Evolutionary conservation across 148 eudicot species (phyloP).

Genomic region (Oxyria digyna): DNA sequence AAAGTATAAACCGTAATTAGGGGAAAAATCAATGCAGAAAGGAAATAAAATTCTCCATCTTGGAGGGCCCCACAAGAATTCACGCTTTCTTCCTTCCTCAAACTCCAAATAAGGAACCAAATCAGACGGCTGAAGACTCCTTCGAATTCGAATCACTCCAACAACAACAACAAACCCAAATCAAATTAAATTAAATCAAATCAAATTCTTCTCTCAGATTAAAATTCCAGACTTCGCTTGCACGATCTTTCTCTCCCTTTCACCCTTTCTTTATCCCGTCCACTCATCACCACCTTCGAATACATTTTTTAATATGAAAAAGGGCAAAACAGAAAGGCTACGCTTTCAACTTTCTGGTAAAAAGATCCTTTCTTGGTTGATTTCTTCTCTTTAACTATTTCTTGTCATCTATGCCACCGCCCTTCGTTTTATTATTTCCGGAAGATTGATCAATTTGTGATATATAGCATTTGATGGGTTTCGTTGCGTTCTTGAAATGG

Average conservation of each 20-base stretch:
- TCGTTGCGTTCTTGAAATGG: not conserved
- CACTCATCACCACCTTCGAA: not conserved
- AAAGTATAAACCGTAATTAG: too few species aligned
- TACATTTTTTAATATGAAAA: not conserved
- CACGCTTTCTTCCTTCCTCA: not conserved
- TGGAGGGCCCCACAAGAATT: not conserved
- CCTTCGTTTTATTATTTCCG: not conserved
- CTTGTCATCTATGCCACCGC: not conserved
- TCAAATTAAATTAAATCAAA: not conserved
- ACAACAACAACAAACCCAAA: not conserved
- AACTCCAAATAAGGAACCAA: not conserved
- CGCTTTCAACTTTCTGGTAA: not conserved
- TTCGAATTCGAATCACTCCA: not conserved
- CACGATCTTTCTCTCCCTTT: conserved; percentile 3
- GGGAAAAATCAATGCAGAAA: too few species aligned
- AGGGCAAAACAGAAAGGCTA: not conserved
- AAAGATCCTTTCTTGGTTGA: not conserved
- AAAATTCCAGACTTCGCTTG: not conserved
- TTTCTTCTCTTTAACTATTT: not conserved
- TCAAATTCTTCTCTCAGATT: not conserved
- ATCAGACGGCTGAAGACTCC: not conserved
- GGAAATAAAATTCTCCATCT: not conserved
- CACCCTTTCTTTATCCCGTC: conserved; percentile 2
- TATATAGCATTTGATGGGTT: not conserved
- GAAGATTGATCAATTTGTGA: not conserved